phyloP scores from a whole-genome alignment of 305 asterid species.

The Lippia alba region DNA sequence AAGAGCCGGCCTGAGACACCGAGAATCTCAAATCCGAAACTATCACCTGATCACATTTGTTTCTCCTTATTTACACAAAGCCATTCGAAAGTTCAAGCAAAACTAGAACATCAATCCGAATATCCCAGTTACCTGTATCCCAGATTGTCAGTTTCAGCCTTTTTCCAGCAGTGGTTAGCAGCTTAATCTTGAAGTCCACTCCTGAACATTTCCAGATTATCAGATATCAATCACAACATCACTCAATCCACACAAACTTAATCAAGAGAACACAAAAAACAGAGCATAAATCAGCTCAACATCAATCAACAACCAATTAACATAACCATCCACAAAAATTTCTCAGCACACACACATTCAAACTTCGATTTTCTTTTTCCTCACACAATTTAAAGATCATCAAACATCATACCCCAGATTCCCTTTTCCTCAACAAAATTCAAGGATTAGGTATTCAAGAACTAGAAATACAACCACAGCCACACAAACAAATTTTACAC shows the following conservation, averaged over 20 bases:
- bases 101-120: too few species aligned
- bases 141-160: slow-evolving; percentile 79
- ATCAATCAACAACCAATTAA: slow-evolving; percentile 19
- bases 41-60: not conserved
- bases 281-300: slow-evolving; percentile 22
- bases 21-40: not conserved
- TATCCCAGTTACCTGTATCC: slow-evolving; percentile 70
- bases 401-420: not conserved
- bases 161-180: slow-evolving; percentile 69
- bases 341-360: not conserved
- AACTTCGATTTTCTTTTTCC: not conserved
- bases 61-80: too few species aligned
- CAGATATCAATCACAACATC: slow-evolving; percentile 32
- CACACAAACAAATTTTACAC: too few species aligned
- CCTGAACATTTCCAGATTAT: slow-evolving; percentile 49
- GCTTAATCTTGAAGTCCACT: slow-evolving; percentile 93
- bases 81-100: too few species aligned
- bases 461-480: too few species aligned
- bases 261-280: slow-evolving; percentile 1
- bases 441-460: not conserved
- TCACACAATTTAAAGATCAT: not conserved
- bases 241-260: not conserved
- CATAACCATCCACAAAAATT: not conserved
- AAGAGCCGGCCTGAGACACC: not conserved
- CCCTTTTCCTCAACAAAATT: too few species aligned